phyloP scores from a whole-genome alignment of 805 yeast species.

The Teunomyces lycoperdinae region DNA sequence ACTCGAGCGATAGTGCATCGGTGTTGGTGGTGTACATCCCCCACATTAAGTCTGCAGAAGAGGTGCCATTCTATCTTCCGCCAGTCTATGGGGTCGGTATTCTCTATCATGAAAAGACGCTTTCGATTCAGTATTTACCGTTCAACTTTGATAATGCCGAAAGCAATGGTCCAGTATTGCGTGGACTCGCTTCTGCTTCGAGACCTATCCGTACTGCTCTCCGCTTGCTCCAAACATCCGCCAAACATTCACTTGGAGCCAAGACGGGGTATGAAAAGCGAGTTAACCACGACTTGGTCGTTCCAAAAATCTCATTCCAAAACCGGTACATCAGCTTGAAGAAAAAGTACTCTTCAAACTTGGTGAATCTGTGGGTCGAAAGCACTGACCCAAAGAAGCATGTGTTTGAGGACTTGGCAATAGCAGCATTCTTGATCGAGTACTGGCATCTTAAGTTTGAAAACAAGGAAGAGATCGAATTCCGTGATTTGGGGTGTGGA shows the following conservation, averaged over 20 bases:
- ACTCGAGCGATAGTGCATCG: conserved; percentile 25
- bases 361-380: conserved; percentile 88
- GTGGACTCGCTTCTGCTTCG: conserved; percentile 42
- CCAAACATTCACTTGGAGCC: conserved; percentile 80
- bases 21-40: conserved; percentile 74
- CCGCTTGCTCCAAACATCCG: conserved; percentile 73
- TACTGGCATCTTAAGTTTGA: conserved; percentile 60
- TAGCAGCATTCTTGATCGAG: conserved; percentile 90
- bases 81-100: conserved; percentile 78
- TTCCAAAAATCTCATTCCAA: conserved; percentile 79
- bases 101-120: conserved; percentile 40
- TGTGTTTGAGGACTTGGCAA: conserved; percentile 93
- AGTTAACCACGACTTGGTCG: conserved; percentile 84
- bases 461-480: conserved; percentile 50
- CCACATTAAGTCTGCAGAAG: conserved; percentile 57
- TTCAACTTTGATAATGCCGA: conserved; percentile 32
- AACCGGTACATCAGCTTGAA: conserved; percentile 76
- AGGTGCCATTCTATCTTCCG: conserved; percentile 88
- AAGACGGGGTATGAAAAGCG: conserved; percentile 83
- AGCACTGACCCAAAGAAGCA: conserved; percentile 93
- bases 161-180: conserved; percentile 19
- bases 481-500: conserved; percentile 93
- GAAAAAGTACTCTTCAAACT: conserved; percentile 69
- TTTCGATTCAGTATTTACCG: conserved; percentile 78
- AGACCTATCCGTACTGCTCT: conserved; percentile 80